Conservation (phyloP, 140 eudicot species). For the Erigeron philadelphicus region DNA sequence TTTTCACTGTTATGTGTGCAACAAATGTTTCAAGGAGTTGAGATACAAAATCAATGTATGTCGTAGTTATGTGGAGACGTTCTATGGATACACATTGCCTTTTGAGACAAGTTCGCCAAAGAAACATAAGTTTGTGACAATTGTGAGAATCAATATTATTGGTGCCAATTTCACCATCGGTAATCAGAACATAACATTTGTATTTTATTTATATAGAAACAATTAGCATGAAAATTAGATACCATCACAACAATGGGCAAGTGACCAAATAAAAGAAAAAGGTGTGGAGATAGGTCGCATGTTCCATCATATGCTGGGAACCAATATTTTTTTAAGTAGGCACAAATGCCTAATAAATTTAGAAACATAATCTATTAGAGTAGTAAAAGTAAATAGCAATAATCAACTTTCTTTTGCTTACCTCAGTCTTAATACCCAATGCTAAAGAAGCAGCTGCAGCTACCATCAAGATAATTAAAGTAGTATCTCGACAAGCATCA, state of each 20-base stretch:
- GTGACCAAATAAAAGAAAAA: background rate
- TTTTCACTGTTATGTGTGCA: background rate
- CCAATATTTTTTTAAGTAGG: too few species aligned
- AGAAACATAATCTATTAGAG: background rate
- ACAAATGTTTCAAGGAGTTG: background rate
- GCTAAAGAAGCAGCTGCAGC: conserved; percentile 97
- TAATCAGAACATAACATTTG: background rate
- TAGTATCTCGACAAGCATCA: conserved; percentile 90
- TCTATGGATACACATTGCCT: background rate
- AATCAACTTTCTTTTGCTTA: conserved; percentile 28
- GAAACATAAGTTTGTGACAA: background rate
- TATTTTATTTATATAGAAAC: background rate
- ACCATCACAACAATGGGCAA: background rate
- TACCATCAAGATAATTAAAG: conserved; percentile 81
- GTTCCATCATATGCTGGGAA: background rate
- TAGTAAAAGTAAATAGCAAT: conserved; percentile 4
- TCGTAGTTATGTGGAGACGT: background rate
- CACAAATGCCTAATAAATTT: too few species aligned
- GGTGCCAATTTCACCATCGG: background rate
- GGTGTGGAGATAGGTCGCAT: background rate
- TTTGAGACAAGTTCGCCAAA: too few species aligned
- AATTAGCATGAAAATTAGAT: too few species aligned
- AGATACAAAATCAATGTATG: background rate
- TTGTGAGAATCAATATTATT: background rate
- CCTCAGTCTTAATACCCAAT: conserved; percentile 90